Evolutionary conservation across 106 monocot genomes (phyloP).

Genomic region (Dendrobium officinale): DNA sequence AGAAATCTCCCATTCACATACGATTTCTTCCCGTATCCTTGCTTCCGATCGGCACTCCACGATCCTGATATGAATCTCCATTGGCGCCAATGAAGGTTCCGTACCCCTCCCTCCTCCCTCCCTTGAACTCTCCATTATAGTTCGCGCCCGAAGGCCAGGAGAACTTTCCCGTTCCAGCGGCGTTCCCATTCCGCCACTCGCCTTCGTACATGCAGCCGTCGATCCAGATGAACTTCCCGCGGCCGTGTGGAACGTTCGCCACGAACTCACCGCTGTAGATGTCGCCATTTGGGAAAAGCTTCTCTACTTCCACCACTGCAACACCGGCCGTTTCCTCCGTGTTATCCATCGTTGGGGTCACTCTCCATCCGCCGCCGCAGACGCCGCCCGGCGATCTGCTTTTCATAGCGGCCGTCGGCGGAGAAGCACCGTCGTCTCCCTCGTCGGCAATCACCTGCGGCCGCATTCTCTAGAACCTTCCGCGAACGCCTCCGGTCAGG

Average conservation of each 20-base stretch:
- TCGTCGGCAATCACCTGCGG: neutral
- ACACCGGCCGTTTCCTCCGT: neutral
- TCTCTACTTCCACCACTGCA: constrained; percentile 19
- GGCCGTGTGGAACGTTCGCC: constrained; percentile 36
- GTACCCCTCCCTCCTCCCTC: constrained; percentile 54
- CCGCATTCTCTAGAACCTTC: neutral
- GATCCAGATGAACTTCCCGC: constrained; percentile 60
- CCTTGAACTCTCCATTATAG: constrained; percentile 52
- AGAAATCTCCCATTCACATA: constrained; percentile 67
- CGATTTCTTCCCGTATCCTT: constrained; percentile 55
- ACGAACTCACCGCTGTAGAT: constrained; percentile 41
- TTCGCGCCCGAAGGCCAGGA: constrained; percentile 77
- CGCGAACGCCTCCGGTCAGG: neutral
- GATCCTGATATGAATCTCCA: constrained; percentile 48
- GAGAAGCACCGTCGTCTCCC: neutral
- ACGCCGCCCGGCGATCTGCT: neutral
- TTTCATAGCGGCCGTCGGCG: neutral
- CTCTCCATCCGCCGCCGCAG: neutral
- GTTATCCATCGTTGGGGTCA: neutral
- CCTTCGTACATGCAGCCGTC: constrained; percentile 77
- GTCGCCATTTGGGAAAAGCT: constrained; percentile 44
- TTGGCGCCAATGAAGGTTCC: constrained; percentile 50
- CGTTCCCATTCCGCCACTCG: constrained; percentile 49
- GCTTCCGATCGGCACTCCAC: constrained; percentile 48
- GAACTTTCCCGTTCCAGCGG: constrained; percentile 55